Evolutionary conservation across 2,329 filamentous ascomycete species (phyloP).

Genomic region (Arthrinium phaeospermum): DNA sequence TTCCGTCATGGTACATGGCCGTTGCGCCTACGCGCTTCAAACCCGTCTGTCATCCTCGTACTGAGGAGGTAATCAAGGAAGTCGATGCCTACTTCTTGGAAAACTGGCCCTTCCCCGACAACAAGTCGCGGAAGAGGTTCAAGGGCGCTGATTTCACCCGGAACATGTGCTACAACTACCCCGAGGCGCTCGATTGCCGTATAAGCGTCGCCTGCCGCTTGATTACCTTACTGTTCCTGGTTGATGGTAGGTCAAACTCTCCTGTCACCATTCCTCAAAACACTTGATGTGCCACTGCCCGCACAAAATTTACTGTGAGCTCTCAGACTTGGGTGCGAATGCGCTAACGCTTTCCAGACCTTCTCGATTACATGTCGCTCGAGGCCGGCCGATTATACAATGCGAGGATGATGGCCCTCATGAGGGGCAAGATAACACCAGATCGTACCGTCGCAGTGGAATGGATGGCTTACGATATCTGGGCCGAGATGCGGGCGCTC

Average conservation of each 20-base stretch:
- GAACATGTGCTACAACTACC: conserved; percentile 47
- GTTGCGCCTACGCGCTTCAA: conserved; percentile 4
- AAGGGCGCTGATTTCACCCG: conserved; percentile 39
- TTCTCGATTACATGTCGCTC: conserved; percentile 49
- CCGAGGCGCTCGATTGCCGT: conserved; percentile 43
- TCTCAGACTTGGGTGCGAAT: background rate
- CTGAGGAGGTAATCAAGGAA: conserved; percentile 35
- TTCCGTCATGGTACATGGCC: conserved; percentile 13
- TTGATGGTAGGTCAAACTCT: conserved; percentile 44
- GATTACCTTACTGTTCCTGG: conserved; percentile 47
- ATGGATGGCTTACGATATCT: conserved; percentile 44
- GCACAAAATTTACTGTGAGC: background rate
- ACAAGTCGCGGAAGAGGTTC: conserved; percentile 41
- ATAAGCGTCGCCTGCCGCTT: conserved; percentile 46
- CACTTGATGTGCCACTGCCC: background rate
- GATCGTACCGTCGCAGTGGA: conserved; percentile 40
- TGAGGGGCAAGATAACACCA: conserved; percentile 35
- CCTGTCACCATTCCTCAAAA: background rate
- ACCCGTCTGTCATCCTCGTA: conserved; percentile 33
- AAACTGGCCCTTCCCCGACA: conserved; percentile 43
- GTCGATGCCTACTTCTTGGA: conserved; percentile 46
- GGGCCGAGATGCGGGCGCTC: conserved; percentile 41
- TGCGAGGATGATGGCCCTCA: conserved; percentile 43
- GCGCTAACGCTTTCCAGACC: conserved; percentile 34
- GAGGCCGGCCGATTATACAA: conserved; percentile 45